Base-by-base conservation (phyloP, 169 alveolate genomes). In the Toxoplasma gondii region DNA sequence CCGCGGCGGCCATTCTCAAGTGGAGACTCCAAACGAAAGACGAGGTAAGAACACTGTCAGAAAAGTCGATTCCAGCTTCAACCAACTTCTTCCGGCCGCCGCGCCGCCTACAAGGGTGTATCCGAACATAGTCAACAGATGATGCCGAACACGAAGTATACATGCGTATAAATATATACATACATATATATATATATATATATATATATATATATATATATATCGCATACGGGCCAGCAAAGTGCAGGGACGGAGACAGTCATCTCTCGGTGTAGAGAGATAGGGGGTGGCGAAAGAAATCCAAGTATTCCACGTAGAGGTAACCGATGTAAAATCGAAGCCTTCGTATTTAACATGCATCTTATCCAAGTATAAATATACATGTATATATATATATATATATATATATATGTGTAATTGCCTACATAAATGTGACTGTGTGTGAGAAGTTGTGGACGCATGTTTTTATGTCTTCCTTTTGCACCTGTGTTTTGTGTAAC, bases 1-100 rank as follows among this genome's bases (percentile, higher is more conserved):
- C 94, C 78, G 95, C 96, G 0, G 95, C 92, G 31, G 94, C 96
- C 9, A 91, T 95, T 16, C 94, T 95, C 81, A 95, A 95, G 88
- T 95, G 95, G 96, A 88, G 94, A 74, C 49, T 36, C 82, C 91
- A 80, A 74, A 83, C 94, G 38, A 90, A 78, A 83, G 90, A 74
- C 53, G 95, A 93, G 90, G 94, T 92, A 54, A 45, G 91, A n/a
- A n/a, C 81, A 44, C 36, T 36, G 29, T 38, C 36, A 10, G 17
- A 24, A 34, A 0, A 69, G 16, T 34, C 17, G 36, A 10, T 12
- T 24, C 36, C n/a, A 34, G 16, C 43, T 29, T 27, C n/a, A 34
- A 69, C 17, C 58, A 49, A 49, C 22, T 49, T 12, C 58, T 7
- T 49, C 22, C 58, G 12, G 58, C 4, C 58, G 22, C 58, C 58